A percentile compares a stretch with the other conserved stretches of the same genome.
phyloP scores from a whole-genome alignment of 192 early-diverging fungal genomes.

The Gigaspora rosea region DNA sequence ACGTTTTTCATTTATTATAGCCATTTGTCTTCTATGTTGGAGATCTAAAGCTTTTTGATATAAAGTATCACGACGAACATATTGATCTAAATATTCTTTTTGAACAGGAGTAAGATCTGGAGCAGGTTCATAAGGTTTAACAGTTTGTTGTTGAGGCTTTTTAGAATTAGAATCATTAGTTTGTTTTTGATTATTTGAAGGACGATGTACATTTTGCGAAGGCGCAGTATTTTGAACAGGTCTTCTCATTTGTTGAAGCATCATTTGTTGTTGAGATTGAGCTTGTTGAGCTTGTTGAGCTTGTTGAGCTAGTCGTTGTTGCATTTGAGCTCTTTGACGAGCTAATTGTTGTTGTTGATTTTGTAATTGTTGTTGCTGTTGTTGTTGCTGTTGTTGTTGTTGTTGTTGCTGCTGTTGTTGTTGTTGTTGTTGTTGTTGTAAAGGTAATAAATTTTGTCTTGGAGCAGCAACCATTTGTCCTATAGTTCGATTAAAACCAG shows the following conservation, averaged over 20 bases:
- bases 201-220: slow-evolving; percentile 7
- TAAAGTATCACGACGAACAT: slow-evolving; percentile 45
- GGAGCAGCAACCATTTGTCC: not conserved
- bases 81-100: slow-evolving; percentile 42
- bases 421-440: slow-evolving; percentile 14
- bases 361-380: slow-evolving; percentile 17
- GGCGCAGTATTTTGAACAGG: not conserved
- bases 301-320: slow-evolving; percentile 28
- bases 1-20: slow-evolving; percentile 48
- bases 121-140: slow-evolving; percentile 34
- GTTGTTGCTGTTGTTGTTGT: slow-evolving; percentile 10
- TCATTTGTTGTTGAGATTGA: slow-evolving; percentile 15
- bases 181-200: not conserved
- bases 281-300: slow-evolving; percentile 25
- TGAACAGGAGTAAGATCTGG: slow-evolving; percentile 39
- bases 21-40: slow-evolving; percentile 50
- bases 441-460: not conserved
- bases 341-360: slow-evolving; percentile 8
- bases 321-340: not conserved
- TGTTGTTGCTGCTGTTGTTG: slow-evolving; percentile 15
- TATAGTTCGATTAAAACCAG: not conserved
- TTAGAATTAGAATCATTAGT: not conserved
- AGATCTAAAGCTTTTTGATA: slow-evolving; percentile 54
- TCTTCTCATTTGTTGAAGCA: slow-evolving; percentile 7
- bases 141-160: not conserved